A percentile compares a stretch with the other conserved stretches of the same genome.
These are phyloP conservation scores for Dendrostoma leiphaemia DNA, from an alignment of 2,329 filamentous ascomycete species.

Conservation along the genomic window DNA sequence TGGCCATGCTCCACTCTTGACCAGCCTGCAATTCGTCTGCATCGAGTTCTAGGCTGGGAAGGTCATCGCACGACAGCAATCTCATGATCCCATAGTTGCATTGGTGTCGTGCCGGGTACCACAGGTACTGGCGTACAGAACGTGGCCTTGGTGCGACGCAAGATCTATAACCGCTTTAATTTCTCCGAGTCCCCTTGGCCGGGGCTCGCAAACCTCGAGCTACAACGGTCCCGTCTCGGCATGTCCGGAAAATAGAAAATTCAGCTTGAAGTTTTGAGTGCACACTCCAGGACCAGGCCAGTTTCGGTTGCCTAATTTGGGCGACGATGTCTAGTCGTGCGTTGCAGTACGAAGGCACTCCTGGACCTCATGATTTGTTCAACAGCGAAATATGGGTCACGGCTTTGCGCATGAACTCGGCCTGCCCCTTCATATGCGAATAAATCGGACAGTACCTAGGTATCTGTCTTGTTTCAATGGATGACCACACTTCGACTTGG, in stretches of 20 bases:
- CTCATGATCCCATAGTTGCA: not conserved
- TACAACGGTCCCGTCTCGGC: not conserved
- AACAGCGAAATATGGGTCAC: no score
- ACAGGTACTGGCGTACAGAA: not conserved
- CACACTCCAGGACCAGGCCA: not conserved
- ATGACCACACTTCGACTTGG: no score
- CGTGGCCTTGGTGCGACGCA: not conserved
- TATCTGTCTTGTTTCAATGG: no score
- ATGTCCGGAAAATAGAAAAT: not conserved
- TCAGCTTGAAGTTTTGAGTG: not conserved
- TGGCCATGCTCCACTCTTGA: not conserved
- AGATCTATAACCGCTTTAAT: no score
- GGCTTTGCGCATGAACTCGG: no score
- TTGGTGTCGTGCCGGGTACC: not conserved
- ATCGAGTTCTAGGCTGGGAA: not conserved
- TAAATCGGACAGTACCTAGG: no score
- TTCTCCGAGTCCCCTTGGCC: not conserved
- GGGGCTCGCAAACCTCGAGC: not conserved
- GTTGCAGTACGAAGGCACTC: no score
- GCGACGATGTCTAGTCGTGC: no score
- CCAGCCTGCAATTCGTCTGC: not conserved
- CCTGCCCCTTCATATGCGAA: no score
- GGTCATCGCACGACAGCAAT: not conserved
- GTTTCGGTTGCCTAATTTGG: not conserved
- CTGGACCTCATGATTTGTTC: no score